Evolutionary conservation across 2,329 filamentous ascomycete species (phyloP).

Genomic region (Botrytis aclada): DNA sequence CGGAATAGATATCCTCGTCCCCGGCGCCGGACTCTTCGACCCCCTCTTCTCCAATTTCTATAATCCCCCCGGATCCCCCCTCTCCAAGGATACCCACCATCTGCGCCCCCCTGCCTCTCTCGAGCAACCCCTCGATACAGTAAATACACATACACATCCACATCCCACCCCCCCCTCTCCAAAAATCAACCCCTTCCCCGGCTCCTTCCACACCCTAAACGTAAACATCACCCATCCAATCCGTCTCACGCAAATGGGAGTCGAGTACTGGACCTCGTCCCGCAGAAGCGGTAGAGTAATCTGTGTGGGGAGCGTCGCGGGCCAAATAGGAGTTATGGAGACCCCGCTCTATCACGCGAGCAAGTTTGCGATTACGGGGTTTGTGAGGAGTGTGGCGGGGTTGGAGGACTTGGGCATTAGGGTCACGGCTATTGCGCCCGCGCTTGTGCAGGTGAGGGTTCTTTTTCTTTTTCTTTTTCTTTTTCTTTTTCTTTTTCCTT

Average conservation of each 20-base stretch:
- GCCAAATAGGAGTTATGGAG: slow-evolving; percentile 40
- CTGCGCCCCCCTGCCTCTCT: slow-evolving; percentile 8
- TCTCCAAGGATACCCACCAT: slow-evolving; percentile 38
- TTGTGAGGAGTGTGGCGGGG: slow-evolving; percentile 8
- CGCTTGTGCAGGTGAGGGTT: slow-evolving; percentile 37
- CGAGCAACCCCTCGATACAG: slow-evolving; percentile 35
- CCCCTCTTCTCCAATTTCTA: slow-evolving; percentile 45
- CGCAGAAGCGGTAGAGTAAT: slow-evolving; percentile 31
- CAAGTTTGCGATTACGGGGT: slow-evolving; percentile 15
- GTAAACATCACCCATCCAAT: slow-evolving; percentile 52
- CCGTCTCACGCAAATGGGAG: slow-evolving; percentile 48
- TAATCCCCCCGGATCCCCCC: slow-evolving; percentile 40
- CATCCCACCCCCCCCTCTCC: not conserved
- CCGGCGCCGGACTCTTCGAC: slow-evolving; percentile 48
- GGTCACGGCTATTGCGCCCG: slow-evolving; percentile 45
- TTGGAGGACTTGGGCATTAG: slow-evolving; percentile 42
- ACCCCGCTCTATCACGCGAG: slow-evolving; percentile 38
- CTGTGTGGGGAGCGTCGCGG: slow-evolving; percentile 48
- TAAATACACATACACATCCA: too few species aligned
- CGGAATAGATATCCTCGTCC: slow-evolving; percentile 41
- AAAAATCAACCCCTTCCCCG: not conserved
- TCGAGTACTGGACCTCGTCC: slow-evolving; percentile 41
- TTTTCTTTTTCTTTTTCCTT: not conserved
- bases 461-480: not conserved
- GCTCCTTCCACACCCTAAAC: slow-evolving; percentile 43